Percentiles rank a stretch among this genome's conserved stretches.
phyloP scores from a whole-genome alignment of 2,329 filamentous ascomycete genomes.

The Calonectria leucothoes region DNA sequence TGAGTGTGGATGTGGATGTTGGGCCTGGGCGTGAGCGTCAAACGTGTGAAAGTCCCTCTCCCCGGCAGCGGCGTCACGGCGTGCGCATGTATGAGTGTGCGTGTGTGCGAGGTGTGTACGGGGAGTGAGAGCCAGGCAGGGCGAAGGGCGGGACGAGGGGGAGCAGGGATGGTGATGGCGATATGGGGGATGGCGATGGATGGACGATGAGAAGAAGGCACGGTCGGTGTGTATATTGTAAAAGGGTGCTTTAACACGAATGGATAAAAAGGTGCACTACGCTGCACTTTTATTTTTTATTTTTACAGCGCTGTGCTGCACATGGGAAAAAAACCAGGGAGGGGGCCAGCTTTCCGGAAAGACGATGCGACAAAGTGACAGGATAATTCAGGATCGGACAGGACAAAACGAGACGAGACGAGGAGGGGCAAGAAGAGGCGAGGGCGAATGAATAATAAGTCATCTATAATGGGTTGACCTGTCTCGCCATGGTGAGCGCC shows the following conservation, averaged over 20 bases:
- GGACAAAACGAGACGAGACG: background rate
- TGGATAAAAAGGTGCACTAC: background rate
- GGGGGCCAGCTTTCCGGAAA: background rate
- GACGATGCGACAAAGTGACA: background rate
- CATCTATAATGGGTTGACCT: constrained; percentile 7
- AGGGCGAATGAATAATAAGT: constrained; percentile 1
- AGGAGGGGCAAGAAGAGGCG: background rate
- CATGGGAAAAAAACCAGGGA: background rate
- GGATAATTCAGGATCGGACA: background rate
- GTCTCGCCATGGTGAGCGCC: constrained; percentile 2
- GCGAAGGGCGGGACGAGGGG: background rate
- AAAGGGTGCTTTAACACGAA: background rate
- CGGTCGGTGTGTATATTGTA: constrained; percentile 10
- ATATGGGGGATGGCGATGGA: background rate
- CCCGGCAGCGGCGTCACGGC: constrained; percentile 16
- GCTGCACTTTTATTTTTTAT: background rate
- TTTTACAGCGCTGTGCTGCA: background rate
- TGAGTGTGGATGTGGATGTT: constrained; percentile 2
- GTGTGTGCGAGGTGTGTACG: constrained; percentile 20
- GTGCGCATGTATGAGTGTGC: constrained; percentile 6
- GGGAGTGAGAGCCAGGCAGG: background rate
- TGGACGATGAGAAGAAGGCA: constrained; percentile 3
- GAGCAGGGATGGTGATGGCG: background rate
- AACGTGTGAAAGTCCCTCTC: background rate
- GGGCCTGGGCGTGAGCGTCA: constrained; percentile 6